These are phyloP conservation scores for Hericium alpestre DNA, from an alignment of 768 basidiomycete genomes.

Conservation along the genomic window DNA sequence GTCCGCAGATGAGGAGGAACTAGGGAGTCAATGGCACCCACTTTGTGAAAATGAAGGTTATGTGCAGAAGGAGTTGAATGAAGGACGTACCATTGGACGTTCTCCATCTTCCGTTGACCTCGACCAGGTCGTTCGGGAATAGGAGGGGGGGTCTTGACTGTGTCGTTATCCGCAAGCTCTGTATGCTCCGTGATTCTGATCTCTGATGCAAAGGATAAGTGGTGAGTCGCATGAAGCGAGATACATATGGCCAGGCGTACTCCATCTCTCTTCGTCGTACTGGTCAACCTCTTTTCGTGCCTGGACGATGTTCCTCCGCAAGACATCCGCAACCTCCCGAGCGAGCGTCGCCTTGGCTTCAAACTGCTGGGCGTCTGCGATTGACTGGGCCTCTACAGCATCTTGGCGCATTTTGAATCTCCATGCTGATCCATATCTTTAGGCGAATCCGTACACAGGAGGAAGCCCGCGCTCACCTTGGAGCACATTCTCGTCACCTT, in stretches of 20 bases:
- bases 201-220: conserved; percentile 28
- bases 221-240: neutral
- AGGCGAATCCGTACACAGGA: conserved; percentile 3
- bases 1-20: conserved; percentile 9
- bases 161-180: conserved; percentile 78
- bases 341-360: conserved; percentile 48
- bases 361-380: conserved; percentile 37
- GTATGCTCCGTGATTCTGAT: conserved; percentile 70
- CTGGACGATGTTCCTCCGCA: conserved; percentile 82
- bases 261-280: conserved; percentile 41
- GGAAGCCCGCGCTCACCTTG: conserved; percentile 29
- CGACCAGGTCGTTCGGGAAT: conserved; percentile 33
- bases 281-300: conserved; percentile 35
- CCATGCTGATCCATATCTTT: conserved; percentile 42
- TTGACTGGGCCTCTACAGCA: conserved; percentile 29
- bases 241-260: conserved; percentile 26
- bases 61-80: neutral
- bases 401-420: conserved; percentile 56
- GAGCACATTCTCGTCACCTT: conserved; percentile 49
- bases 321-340: conserved; percentile 59
- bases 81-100: neutral
- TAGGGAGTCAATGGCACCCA: conserved; percentile 16
- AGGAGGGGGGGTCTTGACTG: conserved; percentile 54
- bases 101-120: conserved; percentile 18
- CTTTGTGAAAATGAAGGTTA: conserved; percentile 2